A percentile compares a stretch with the other conserved stretches of the same genome.
phyloP scores from a whole-genome alignment of 768 basidiomycete genomes.

The Coprinopsis sp. region DNA sequence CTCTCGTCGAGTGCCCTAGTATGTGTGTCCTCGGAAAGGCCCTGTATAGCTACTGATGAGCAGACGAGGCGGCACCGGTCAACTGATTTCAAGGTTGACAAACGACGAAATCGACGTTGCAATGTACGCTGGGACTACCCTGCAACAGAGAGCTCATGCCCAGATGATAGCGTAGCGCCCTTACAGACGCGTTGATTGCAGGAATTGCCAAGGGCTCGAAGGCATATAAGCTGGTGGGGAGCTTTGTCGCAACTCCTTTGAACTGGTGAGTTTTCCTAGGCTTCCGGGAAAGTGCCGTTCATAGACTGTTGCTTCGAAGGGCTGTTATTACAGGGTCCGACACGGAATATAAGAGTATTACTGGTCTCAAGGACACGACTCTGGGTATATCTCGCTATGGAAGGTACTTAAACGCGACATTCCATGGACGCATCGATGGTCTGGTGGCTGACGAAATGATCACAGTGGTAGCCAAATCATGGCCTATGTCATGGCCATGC shows the following conservation, averaged over 20 bases:
- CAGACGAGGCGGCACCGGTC: constrained; percentile 73
- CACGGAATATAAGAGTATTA: constrained; percentile 62
- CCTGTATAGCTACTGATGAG: constrained; percentile 7
- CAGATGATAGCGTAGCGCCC: constrained; percentile 40
- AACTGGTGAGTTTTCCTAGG: constrained; percentile 56
- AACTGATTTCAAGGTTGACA: constrained; percentile 69
- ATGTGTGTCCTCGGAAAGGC: constrained; percentile 17
- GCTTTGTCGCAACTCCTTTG: constrained; percentile 84
- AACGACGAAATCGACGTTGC: constrained; percentile 79
- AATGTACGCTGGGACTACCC: constrained; percentile 40
- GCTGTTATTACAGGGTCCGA: constrained; percentile 87
- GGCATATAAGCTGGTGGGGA: constrained; percentile 88
- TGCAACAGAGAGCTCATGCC: too few species aligned
- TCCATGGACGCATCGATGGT: too few species aligned
- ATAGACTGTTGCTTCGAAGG: too few species aligned
- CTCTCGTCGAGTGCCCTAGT: constrained; percentile 88
- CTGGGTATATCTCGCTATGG: constrained; percentile 88
- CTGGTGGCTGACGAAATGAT: not conserved
- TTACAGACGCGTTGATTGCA: constrained; percentile 88
- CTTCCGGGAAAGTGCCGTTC: not conserved
- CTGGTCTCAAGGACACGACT: constrained; percentile 73
- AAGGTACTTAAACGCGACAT: constrained; percentile 49
- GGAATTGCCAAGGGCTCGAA: constrained; percentile 88
- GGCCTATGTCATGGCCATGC: constrained; percentile 91
- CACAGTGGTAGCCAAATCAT: constrained; percentile 87